Base-by-base conservation (phyloP, 306 rosid species). In the Quercus mongolica region DNA sequence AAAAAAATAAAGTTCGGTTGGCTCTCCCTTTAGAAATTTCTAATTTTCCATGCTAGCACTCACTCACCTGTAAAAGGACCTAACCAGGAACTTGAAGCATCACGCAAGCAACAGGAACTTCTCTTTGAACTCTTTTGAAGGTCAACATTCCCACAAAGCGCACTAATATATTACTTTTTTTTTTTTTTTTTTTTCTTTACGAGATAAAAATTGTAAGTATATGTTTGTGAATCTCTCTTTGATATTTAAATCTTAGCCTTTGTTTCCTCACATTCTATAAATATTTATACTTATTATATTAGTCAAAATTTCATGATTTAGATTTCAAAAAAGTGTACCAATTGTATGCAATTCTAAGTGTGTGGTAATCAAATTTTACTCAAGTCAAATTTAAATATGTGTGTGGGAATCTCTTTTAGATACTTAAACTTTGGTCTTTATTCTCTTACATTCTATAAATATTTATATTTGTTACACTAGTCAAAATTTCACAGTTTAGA, bases 361-460 rank as follows among this genome's bases (percentile, higher is more conserved):
- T 8, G 0, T 2, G 11, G 11, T 41, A 8, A 7, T 41, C 1
- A 41, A 25, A 25, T 25, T 5, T 0, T 33, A 33, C 38, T 5
- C 0, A 33, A 33, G 0, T 1, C 5, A 33, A 33, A 33, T 33
- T 33, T 33, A 33, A 31, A 5, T 30, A 31, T 31, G 4, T 3
- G 0, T 28, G 30, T 28, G 0, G 0, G 3, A 26, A 26, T 26
- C 30, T 26, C 3, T 31, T 0, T 31, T 31, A 1, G 0, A 1
- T 0, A 5, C 1, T 1, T 33, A 5, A 5, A 33, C 0, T 0
- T 5, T 0, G 6, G 0, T 0, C 0, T 5, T 33, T 33, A 0
- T 33, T 33, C 0, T 0, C 0, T 5, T 0, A 5, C 0, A 5
- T 0, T 33, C 0, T 0, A 33, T 0, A 33, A 33, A 33, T 0